Base-by-base conservation (phyloP, 1,284 basidiomycete species). In the Cryptococcus floricola region DNA sequence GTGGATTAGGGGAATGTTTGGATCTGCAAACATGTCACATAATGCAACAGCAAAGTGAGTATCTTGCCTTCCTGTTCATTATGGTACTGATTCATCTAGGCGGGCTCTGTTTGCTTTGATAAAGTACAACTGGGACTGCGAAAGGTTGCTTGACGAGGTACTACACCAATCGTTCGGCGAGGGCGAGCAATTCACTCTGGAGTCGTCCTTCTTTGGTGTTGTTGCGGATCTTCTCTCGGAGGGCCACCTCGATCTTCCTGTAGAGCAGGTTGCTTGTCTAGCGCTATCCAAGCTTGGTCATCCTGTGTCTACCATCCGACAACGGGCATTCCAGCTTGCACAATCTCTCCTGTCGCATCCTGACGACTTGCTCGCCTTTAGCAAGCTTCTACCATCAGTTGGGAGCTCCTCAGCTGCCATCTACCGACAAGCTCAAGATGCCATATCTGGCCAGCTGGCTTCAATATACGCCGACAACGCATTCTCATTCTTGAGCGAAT, bases 211-310 rank as follows among this genome's bases (percentile, higher is more conserved):
- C 74, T 95, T 96, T 67, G 87, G 88, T 63, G 85, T 88, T 25
- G 80, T 94, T 1, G 83, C 84, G 1, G 87, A 91, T 45, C 82
- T 87, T n/a, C 55, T 74, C 18, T 55, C 59, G 14, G 73, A 76
- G 25, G 68, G 71, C 9, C 60, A 62, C 13, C 58, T 74, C 23
- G 79, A 89, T 37, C 83, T 86, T 67, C 82, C 81, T 3, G 75
- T 77, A 8, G 81, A 85, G 7, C 90, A 95, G 68, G 80, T 85
- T 10, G 82, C 86, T n/a, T 93, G 87, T 65, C 80, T 95, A 5
- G 88, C 87, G 0, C 78, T 96, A 10, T 86, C 89, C 19, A 95
- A 95, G 71, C 82, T 97, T 3, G 88, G 89, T 38, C 89, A 95
- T 71, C 83, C 85, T 2, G 81, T 84, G 34, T 67, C 81, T 2